Conservation (phyloP, 176 grass and related monocot genomes). For the Thinopyrum elongatum region DNA sequence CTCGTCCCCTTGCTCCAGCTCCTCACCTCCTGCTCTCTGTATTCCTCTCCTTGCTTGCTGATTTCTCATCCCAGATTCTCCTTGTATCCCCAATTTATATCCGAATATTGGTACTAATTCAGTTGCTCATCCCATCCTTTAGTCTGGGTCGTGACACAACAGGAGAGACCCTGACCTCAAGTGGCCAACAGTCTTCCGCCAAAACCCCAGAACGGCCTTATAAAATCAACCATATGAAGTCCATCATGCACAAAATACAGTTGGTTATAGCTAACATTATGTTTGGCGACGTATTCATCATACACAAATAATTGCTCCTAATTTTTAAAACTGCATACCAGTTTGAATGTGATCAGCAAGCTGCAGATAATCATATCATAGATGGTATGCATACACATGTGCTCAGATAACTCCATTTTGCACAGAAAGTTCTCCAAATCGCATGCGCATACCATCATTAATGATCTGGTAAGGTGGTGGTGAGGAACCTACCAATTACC, state of each 20-base stretch:
- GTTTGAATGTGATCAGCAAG: not conserved
- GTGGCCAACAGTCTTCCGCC: too few relatives aligned
- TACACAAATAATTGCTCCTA: not conserved
- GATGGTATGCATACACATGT: not conserved
- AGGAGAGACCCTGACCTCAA: too few relatives aligned
- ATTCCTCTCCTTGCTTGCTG: too few relatives aligned
- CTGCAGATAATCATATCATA: not conserved
- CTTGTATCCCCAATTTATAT: too few relatives aligned
- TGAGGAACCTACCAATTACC: not conserved
- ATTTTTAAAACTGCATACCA: not conserved
- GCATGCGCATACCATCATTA: not conserved
- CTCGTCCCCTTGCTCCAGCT: too few relatives aligned
- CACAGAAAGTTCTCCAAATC: not conserved
- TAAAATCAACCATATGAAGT: not conserved
- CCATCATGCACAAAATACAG: not conserved
- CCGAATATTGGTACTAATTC: too few relatives aligned
- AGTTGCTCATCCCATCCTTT: too few relatives aligned
- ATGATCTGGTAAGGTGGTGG: not conserved
- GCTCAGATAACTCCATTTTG: not conserved
- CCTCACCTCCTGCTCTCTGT: too few relatives aligned
- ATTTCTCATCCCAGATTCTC: too few relatives aligned
- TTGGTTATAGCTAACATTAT: not conserved
- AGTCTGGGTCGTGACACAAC: too few relatives aligned
- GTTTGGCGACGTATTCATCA: not conserved
- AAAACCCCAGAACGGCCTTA: too few relatives aligned